Conservation (phyloP, 2,329 filamentous ascomycete genomes). For the Exophiala viscosa region DNA sequence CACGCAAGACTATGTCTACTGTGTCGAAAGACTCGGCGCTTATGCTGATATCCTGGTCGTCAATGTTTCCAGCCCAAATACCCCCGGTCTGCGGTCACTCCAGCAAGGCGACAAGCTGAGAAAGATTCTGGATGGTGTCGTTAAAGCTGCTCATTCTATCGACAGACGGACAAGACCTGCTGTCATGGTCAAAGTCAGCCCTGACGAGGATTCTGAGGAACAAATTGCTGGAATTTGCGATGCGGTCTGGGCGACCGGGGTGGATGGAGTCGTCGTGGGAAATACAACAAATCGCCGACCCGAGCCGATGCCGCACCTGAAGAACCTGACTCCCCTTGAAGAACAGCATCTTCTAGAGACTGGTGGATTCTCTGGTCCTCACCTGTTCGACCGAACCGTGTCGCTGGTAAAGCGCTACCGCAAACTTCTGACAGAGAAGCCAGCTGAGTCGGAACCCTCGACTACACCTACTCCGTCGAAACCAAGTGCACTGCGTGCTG, state of each 20-base stretch:
- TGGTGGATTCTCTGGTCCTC: conserved; percentile 87
- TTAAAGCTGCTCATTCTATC: conserved; percentile 67
- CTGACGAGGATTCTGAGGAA: conserved; percentile 81
- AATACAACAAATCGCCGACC: conserved; percentile 89
- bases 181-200: conserved; percentile 98
- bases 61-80: conserved; percentile 96
- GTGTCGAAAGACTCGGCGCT: conserved; percentile 73
- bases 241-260: conserved; percentile 76
- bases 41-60: conserved; percentile 97
- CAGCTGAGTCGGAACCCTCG: conserved; percentile 4
- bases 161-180: conserved; percentile 68
- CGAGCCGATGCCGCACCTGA: conserved; percentile 64
- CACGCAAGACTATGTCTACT: conserved; percentile 76
- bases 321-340: conserved; percentile 64
- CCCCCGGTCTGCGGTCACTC: conserved; percentile 80
- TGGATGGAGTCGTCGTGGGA: conserved; percentile 93
- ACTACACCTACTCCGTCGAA: not conserved
- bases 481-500: conserved; percentile 15
- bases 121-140: conserved; percentile 74
- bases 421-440: conserved; percentile 56
- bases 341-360: conserved; percentile 66
- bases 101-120: conserved; percentile 83
- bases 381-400: conserved; percentile 77
- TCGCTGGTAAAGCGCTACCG: conserved; percentile 77
- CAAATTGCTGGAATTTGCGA: conserved; percentile 87